phyloP scores from a whole-genome alignment of 495 filamentous ascomycete genomes.

The Lophium mytilinum region DNA sequence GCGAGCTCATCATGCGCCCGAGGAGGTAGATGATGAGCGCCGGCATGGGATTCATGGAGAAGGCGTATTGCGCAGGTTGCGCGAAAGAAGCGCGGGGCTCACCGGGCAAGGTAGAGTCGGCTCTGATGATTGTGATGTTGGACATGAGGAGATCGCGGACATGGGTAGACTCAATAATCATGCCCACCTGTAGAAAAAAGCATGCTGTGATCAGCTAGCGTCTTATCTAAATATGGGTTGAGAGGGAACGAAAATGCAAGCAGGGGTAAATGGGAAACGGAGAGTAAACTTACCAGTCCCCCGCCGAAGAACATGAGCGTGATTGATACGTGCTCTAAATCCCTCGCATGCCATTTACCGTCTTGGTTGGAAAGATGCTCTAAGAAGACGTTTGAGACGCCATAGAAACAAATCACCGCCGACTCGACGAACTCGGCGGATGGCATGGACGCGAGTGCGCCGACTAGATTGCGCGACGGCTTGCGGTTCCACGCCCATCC shows the following conservation, averaged over 20 bases:
- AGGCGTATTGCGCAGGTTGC: slow-evolving; percentile 57
- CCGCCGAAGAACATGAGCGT: slow-evolving; percentile 91
- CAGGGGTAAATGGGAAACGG: no score
- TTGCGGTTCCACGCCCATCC: slow-evolving; percentile 96
- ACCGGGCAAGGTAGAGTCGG: slow-evolving; percentile 24
- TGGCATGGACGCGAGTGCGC: slow-evolving; percentile 52
- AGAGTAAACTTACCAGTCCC: slow-evolving; percentile 45
- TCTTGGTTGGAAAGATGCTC: slow-evolving; percentile 76
- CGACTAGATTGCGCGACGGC: slow-evolving; percentile 51
- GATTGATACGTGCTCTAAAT: slow-evolving; percentile 90
- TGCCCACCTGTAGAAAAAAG: slow-evolving; percentile 45
- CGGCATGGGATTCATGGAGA: slow-evolving; percentile 85
- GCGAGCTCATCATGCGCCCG: slow-evolving; percentile 90
- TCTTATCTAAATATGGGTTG: no score
- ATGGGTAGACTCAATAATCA: slow-evolving; percentile 76
- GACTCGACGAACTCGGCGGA: slow-evolving; percentile 86
- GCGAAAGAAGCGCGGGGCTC: slow-evolving; percentile 42
- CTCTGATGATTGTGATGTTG: slow-evolving; percentile 40
- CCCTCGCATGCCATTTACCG: slow-evolving; percentile 60
- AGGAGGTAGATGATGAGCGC: slow-evolving; percentile 76
- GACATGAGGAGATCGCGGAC: slow-evolving; percentile 66
- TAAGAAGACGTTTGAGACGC: slow-evolving; percentile 81
- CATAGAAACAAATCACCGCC: slow-evolving; percentile 80
- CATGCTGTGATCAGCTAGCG: no score
- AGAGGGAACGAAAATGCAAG: no score